Evolutionary conservation across 2,329 filamentous ascomycete species (phyloP), one percentile per base, ranked within the genome.

Genomic region (Pestalotiopsis sp.): DNA sequence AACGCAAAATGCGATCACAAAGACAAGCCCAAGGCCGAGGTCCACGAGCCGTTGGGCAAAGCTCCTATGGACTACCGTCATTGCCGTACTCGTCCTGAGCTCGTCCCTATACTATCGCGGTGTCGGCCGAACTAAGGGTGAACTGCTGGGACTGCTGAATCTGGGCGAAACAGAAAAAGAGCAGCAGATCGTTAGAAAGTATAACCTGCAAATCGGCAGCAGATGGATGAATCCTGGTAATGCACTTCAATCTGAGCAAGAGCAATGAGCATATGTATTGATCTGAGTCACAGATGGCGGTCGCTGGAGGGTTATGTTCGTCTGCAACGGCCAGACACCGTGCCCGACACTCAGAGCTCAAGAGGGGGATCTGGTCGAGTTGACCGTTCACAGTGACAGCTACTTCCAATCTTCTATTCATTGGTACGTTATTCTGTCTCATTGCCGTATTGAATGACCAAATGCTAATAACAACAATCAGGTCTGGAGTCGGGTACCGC

Each of bases 361-460:
- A n/a, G 69, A 72, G 38, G 70, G 70, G 40, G 70, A 72, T 49
- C 58, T 72, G 57, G 68, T 72, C 25, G 66, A 71, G n/a, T 25
- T 72, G 13, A 45, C 64, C 4, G 69, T 72, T 7, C 69, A 70
- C 20, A 72, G 65, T 41, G 69, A 72, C 23, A 65, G 67, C 13
- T 72, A 71, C 31, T 66, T 68, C 9, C 70, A 72, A 31, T 68
- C 66, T 11, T 72, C 70, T 6, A 70, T 71, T n/a, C 70, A 71
- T 58, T 71, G 68, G 70, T 72, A 64, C 31, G n/a, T 63, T 41
- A 31, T 9, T 52, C 13, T 45, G 12, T 45, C 11, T 17, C 61
- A 38, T n/a, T 68, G 12, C 38, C 36, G 23, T 31, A 11, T 14
- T 14, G 4, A 13, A 25, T 7, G 23, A 4, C 14, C 57, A 11